Evolutionary conservation across 2,329 filamentous ascomycete genomes (phyloP), one percentile per base, ranked within the genome.

Genomic region (Xylaria sp.): DNA sequence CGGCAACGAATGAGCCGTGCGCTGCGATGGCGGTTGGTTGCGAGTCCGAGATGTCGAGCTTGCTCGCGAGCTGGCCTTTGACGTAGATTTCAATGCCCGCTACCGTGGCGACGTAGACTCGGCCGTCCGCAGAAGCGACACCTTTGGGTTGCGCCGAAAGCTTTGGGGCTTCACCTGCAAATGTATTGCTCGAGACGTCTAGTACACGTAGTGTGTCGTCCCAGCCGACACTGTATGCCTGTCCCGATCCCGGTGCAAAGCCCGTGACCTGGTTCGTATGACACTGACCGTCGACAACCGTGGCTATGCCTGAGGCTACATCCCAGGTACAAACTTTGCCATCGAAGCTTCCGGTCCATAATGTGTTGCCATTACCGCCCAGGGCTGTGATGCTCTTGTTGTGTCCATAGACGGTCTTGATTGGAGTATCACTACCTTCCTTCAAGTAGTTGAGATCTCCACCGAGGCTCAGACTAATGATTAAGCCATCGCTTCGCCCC

Each of bases 321-420:
- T 98, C 91, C 95, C 96, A 99, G 65, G 88, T 89, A 78, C 92
- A 92, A 31, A 97, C 89, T 48, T 92, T 89, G 56, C 96, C 96
- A 71, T 99, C 96, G 74, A 94, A 97, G 81, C 94, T 97, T 68
- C 96, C 96, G 0, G 95, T 97, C 86, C 91, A 94, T 15, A 98
- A 81, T 0, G 91, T 92, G 63, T 90, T 85, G 4, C 82, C 83
- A 69, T 90, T 88, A 9, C 82, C 83, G 2, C 86, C 87, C 46
- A 97, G 83, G 4, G 94, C 90, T 1, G 94, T 98, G 76, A 98
- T 92, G 76, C 89, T 92, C 85, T 95, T 97, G 80, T 95, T 93
- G 80, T 99, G 96, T 28, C 96, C 95, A 69, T 94, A 90, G 1
- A 99, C 85, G 15, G 94, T 83, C 73, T 87, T 90, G 63, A 88